phyloP scores from a whole-genome alignment of 768 basidiomycete genomes.

The Amanita pseudoporphyria region DNA sequence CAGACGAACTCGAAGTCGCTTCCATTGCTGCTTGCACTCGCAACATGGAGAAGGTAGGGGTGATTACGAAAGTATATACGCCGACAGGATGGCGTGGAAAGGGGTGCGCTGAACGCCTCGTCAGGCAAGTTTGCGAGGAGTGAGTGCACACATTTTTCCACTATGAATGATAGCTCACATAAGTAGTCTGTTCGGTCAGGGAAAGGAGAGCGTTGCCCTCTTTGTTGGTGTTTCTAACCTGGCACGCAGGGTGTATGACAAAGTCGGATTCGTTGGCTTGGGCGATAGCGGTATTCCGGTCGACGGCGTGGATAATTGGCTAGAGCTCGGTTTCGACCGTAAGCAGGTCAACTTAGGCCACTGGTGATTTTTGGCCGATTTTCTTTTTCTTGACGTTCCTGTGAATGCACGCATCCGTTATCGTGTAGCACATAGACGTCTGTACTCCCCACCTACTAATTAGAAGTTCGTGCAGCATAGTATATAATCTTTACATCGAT shows the following conservation, averaged over 20 bases:
- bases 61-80: slow-evolving; percentile 70
- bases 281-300: slow-evolving; percentile 16
- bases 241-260: slow-evolving; percentile 47
- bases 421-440: background rate
- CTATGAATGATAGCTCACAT: slow-evolving; percentile 7
- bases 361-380: slow-evolving; percentile 37
- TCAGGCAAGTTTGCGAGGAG: slow-evolving; percentile 46
- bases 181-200: slow-evolving; percentile 12
- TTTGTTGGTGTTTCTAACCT: slow-evolving; percentile 54
- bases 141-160: slow-evolving; percentile 20
- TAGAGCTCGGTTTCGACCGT: slow-evolving; percentile 56
- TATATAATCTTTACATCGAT: too few relatives aligned
- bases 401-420: too few relatives aligned
- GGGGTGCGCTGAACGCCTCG: slow-evolving; percentile 54
- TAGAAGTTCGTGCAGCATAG: too few relatives aligned
- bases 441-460: background rate
- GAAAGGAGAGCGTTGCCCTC: slow-evolving; percentile 44
- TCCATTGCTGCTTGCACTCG: slow-evolving; percentile 64
- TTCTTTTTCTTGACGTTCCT: background rate
- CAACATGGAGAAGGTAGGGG: slow-evolving; percentile 42
- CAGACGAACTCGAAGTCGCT: slow-evolving; percentile 32
- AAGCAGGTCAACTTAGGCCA: slow-evolving; percentile 43
- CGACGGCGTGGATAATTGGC: slow-evolving; percentile 39
- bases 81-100: slow-evolving; percentile 36
- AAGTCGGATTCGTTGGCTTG: slow-evolving; percentile 60